phyloP scores from a whole-genome alignment of 2,329 filamentous ascomycete species.

The Aspergillus sp. region DNA sequence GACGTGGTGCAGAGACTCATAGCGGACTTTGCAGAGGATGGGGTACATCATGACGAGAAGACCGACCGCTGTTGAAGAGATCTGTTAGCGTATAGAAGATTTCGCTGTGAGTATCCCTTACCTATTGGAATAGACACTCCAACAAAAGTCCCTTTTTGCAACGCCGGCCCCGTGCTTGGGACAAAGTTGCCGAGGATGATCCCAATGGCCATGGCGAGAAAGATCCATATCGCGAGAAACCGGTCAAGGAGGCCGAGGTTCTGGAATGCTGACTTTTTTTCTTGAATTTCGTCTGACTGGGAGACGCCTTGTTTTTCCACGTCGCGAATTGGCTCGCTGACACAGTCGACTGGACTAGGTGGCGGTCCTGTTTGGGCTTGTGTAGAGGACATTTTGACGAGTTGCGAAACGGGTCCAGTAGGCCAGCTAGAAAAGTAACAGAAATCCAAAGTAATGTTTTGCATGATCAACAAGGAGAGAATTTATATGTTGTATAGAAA shows the following conservation, averaged over 20 bases:
- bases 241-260: constrained; percentile 11
- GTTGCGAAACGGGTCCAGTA: too few species aligned
- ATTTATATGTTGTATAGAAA: too few species aligned
- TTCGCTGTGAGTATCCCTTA: too few species aligned
- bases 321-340: too few species aligned
- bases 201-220: constrained; percentile 66
- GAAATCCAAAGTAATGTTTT: not conserved
- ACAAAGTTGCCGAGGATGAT: constrained; percentile 69
- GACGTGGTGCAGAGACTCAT: constrained; percentile 61
- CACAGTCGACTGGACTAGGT: too few species aligned
- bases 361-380: not conserved
- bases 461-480: too few species aligned
- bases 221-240: constrained; percentile 52
- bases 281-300: too few species aligned
- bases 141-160: constrained; percentile 63
- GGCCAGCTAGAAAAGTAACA: not conserved
- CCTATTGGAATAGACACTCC: constrained; percentile 59
- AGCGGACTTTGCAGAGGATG: constrained; percentile 77
- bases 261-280: constrained; percentile 9
- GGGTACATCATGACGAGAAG: constrained; percentile 91
- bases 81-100: constrained; percentile 1
- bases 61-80: constrained; percentile 52
- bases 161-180: constrained; percentile 46
- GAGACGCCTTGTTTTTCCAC: too few species aligned
- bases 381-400: not conserved